Evolutionary conservation across 1,139 yeast species (phyloP).

Genomic region (Pneumocystis canis): DNA sequence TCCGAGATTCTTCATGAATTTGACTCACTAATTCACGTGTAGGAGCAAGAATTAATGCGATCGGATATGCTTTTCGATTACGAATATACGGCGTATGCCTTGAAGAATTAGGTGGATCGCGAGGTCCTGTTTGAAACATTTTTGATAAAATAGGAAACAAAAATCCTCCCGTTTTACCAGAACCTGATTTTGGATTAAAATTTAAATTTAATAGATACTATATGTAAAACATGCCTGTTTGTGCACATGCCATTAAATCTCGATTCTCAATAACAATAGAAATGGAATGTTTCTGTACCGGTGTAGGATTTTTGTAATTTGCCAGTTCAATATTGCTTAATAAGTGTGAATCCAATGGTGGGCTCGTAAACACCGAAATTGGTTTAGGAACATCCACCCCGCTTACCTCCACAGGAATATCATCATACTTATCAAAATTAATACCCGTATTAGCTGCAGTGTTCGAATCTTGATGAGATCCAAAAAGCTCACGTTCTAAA

Average conservation of each 20-base stretch:
- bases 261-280: constrained; percentile 93
- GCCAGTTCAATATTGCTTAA: constrained; percentile 78
- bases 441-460: constrained; percentile 86
- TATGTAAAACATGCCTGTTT: constrained; percentile 46
- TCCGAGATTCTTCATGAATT: constrained; percentile 88
- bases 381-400: constrained; percentile 95
- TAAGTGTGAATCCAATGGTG: constrained; percentile 78
- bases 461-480: constrained; percentile 64
- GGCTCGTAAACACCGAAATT: constrained; percentile 70
- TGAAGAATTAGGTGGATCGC: constrained; percentile 31
- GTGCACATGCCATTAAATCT: constrained; percentile 99
- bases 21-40: constrained; percentile 97
- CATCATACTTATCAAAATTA: constrained; percentile 95
- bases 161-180: constrained; percentile 99
- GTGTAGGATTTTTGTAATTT: constrained; percentile 90
- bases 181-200: constrained; percentile 26
- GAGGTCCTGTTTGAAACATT: constrained; percentile 78
- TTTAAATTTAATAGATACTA: background rate
- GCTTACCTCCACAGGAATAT: constrained; percentile 93
- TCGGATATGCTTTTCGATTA: constrained; percentile 70
- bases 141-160: constrained; percentile 93
- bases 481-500: constrained; percentile 70
- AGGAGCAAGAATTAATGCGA: constrained; percentile 91
- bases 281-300: constrained; percentile 95
- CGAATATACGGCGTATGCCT: constrained; percentile 22